These are phyloP conservation scores for Carex arenaria DNA, from an alignment of 202 grass and related monocot species.

Conservation along the genomic window DNA sequence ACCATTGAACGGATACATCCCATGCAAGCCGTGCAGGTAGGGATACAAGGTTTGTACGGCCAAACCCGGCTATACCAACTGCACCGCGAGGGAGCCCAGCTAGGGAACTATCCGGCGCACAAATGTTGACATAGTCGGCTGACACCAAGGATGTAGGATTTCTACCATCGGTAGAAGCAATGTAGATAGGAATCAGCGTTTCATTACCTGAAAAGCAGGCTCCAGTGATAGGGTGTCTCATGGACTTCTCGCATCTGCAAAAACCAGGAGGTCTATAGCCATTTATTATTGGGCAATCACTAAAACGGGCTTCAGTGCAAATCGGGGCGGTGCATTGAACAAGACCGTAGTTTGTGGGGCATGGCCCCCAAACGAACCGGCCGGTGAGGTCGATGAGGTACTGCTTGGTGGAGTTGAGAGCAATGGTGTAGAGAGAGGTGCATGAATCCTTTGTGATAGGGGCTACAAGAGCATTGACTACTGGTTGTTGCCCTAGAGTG, in stretches of 20 bases:
- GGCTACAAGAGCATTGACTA: conserved; percentile 34
- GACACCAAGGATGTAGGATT: conserved; percentile 20
- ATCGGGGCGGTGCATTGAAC: not conserved
- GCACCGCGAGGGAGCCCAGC: conserved; percentile 20
- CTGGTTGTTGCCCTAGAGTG: not conserved
- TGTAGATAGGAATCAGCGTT: not conserved
- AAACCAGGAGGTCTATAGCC: not conserved
- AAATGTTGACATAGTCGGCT: conserved; percentile 16
- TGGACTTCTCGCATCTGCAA: conserved; percentile 30
- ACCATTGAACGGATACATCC: not conserved
- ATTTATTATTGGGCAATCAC: not conserved
- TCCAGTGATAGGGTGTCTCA: conserved; percentile 33
- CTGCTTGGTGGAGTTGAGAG: conserved; percentile 1
- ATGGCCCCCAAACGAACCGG: conserved; percentile 57
- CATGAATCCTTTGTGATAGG: conserved; percentile 48
- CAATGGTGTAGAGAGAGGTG: conserved; percentile 67
- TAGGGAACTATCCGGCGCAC: conserved; percentile 11
- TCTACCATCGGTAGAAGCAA: conserved; percentile 34
- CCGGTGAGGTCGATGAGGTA: conserved; percentile 53
- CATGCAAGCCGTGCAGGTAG: conserved; percentile 35
- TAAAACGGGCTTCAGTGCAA: conserved; percentile 17
- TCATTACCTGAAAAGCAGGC: conserved; percentile 32
- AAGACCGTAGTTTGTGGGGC: conserved; percentile 18
- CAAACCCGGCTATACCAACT: conserved; percentile 36
- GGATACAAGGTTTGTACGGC: conserved; percentile 13